Percentiles rank a stretch among this genome's conserved stretches.
Evolutionary conservation across 768 basidiomycete species (phyloP).

Genomic region (Serpula lacrymans): DNA sequence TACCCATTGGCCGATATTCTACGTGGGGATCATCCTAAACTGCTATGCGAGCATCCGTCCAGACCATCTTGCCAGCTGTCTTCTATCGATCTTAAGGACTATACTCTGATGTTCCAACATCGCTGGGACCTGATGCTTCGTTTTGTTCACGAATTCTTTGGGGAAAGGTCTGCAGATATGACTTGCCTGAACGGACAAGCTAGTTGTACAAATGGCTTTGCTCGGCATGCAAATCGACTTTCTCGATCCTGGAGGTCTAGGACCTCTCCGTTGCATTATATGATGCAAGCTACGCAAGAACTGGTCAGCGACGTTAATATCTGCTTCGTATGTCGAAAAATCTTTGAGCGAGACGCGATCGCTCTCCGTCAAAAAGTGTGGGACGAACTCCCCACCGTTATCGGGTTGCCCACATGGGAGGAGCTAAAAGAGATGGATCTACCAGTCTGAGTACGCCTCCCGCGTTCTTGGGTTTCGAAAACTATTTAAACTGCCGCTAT

Average conservation of each 20-base stretch:
- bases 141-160: slow-evolving; percentile 45
- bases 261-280: slow-evolving; percentile 53
- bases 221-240: slow-evolving; percentile 39
- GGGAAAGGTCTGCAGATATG: slow-evolving; percentile 23
- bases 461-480: too few relatives aligned
- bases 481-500: too few relatives aligned
- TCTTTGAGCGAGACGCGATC: slow-evolving; percentile 39
- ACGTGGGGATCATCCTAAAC: slow-evolving; percentile 50
- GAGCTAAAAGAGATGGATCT: slow-evolving; percentile 34
- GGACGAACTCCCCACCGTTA: slow-evolving; percentile 43
- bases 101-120: slow-evolving; percentile 57
- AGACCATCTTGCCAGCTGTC: slow-evolving; percentile 44
- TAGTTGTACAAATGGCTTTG: slow-evolving; percentile 45
- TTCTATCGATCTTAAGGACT: slow-evolving; percentile 41
- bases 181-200: slow-evolving; percentile 31
- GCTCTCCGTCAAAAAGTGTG: slow-evolving; percentile 39
- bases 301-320: slow-evolving; percentile 37
- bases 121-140: slow-evolving; percentile 45
- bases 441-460: too few relatives aligned
- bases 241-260: slow-evolving; percentile 46
- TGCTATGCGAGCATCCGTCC: slow-evolving; percentile 44
- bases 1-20: slow-evolving; percentile 50
- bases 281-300: slow-evolving; percentile 42
- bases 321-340: slow-evolving; percentile 41
- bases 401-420: slow-evolving; percentile 47